Base-by-base conservation (phyloP, 1,284 basidiomycete genomes). In the Agaricales sp. region DNA sequence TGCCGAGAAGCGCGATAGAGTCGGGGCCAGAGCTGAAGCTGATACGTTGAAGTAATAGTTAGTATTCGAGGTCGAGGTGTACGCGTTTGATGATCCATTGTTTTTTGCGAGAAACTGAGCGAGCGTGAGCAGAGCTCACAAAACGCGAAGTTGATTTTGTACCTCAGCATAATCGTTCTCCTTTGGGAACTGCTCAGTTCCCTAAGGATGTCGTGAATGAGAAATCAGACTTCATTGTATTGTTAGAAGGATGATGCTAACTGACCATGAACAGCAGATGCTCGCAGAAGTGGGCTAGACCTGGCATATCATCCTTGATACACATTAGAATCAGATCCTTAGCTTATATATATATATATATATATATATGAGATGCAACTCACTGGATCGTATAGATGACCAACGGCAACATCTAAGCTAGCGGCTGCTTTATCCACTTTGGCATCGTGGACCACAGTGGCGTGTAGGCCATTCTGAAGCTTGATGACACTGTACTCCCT, bases 381-480 rank as follows among this genome's bases (percentile, higher is more conserved):
- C 59, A 89, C 91, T 3, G 95, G 96, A 64, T 99, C 96, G 41
- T 78, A 82, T 51, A 99, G 69, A 67, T 99, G 95, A 2, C 96
- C 96, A 1, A 98, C 93, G 16, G 88, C 87, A 44, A 99, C 92
- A 67, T 96, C 92, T 65, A 99, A 75, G 58, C 91, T 92, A 0
- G 95, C 96, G 0, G 92, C 91, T 3, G 92, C 88, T 70, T 96
- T 97, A 70, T 99, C 96, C 3, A 92, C 84, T 57, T 83, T 82
- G 0, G 78, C 68, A 63, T 99, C 96, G 53, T 89, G 87, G 18
- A 98, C 78, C 14, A 99, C 67, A 54, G 90, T 80, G 1, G 83
- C 92, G 56, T 93, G 83, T 14, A 99, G 71, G 1, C 89, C 92
- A 62, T 99, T 99, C 6, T 83, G 74, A 2, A 99, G 78, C 45